Evolutionary conservation across 805 yeast genomes (phyloP).

Genomic region (Millerago galiae): DNA sequence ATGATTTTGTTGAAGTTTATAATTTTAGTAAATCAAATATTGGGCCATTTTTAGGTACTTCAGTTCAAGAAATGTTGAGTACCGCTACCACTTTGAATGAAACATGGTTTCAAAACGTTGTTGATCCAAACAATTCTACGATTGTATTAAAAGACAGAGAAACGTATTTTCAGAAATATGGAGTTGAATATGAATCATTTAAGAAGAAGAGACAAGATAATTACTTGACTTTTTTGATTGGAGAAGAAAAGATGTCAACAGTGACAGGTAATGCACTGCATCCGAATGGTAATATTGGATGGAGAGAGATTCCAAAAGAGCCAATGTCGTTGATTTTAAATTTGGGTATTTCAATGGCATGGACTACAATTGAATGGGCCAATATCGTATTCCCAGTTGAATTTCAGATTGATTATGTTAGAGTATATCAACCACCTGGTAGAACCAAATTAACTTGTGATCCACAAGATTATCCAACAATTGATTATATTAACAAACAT

Average conservation of each 20-base stretch:
- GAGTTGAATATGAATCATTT: conserved; percentile 54
- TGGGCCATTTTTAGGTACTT: conserved; percentile 91
- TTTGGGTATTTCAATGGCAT: conserved; percentile 82
- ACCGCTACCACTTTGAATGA: conserved; percentile 73
- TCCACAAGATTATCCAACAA: conserved; percentile 79
- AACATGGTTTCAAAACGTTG: conserved; percentile 74
- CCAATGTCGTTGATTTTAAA: conserved; percentile 90
- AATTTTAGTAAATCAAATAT: conserved; percentile 65
- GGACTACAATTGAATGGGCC: conserved; percentile 95
- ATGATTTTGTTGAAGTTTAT: conserved; percentile 67
- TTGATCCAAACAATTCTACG: conserved; percentile 4
- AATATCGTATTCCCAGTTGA: conserved; percentile 69
- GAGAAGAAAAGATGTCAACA: conserved; percentile 70
- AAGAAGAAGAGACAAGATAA: conserved; percentile 61
- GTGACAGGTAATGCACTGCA: conserved; percentile 68
- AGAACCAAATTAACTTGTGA: conserved; percentile 68
- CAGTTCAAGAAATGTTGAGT: conserved; percentile 88
- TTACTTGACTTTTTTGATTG: conserved; percentile 73
- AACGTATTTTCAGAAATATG: conserved; percentile 60
- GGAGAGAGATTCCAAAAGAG: conserved; percentile 78
- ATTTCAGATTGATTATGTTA: conserved; percentile 76
- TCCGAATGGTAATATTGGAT: conserved; percentile 86
- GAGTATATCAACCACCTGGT: conserved; percentile 83
- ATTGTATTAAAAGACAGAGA: conserved; percentile 28
- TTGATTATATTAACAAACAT: conserved; percentile 72